Evolutionary conservation across 257 asterid species (phyloP).

Genomic region (Eucommia ulmoides): DNA sequence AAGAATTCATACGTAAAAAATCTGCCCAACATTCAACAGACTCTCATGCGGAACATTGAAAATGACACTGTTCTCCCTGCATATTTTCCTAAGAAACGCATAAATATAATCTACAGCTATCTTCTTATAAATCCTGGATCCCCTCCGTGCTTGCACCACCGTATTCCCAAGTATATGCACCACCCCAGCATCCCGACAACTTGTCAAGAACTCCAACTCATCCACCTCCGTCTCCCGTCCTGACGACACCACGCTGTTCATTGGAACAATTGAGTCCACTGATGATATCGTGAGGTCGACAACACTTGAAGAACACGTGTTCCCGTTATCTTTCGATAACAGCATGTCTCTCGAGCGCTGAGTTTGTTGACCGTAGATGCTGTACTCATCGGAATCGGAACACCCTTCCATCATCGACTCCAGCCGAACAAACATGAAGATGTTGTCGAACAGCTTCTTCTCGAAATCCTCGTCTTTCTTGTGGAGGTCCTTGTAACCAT

Average conservation of each 20-base stretch:
- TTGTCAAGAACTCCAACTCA: conserved; percentile 65
- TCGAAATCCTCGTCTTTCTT: conserved; percentile 82
- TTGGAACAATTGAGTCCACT: conserved; percentile 60
- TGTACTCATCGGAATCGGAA: conserved; percentile 81
- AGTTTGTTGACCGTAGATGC: conserved; percentile 63
- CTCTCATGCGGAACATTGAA: conserved; percentile 94
- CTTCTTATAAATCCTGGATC: conserved; percentile 56
- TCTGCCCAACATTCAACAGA: conserved; percentile 88
- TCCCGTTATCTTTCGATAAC: conserved; percentile 16
- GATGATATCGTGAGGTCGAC: conserved; percentile 45
- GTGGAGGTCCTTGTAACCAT: conserved; percentile 88
- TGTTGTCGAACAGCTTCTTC: conserved; percentile 64
- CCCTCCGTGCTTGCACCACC: conserved; percentile 68
- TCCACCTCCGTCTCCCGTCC: conserved; percentile 53
- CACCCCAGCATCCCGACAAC: conserved; percentile 81
- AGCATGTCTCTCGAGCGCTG: conserved; percentile 36
- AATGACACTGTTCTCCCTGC: conserved; percentile 96
- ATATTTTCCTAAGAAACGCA: conserved; percentile 89
- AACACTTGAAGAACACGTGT: conserved; percentile 17
- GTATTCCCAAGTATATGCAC: conserved; percentile 94
- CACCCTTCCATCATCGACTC: conserved; percentile 97
- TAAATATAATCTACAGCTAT: conserved; percentile 79
- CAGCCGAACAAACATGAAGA: conserved; percentile 70
- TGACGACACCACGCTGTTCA: conserved; percentile 31
- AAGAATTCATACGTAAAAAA: conserved; percentile 53